Evolutionary conservation across 495 filamentous ascomycete species (phyloP), one percentile per base, ranked within the genome.

Genomic region (Lasiosphaeria miniovina): DNA sequence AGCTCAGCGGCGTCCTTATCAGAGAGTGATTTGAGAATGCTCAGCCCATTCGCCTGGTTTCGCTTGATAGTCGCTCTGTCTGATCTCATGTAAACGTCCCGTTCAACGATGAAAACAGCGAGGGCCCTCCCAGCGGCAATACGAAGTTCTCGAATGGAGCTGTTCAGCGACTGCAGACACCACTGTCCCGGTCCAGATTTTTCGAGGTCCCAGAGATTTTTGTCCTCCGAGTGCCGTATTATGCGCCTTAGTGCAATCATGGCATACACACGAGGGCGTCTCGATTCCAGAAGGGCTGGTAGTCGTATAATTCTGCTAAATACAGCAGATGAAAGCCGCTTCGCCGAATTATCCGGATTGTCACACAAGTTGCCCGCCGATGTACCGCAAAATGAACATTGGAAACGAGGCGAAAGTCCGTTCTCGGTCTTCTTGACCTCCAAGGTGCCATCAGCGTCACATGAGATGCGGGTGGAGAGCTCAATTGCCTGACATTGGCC

Each of bases 111-210:
- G 66, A 96, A 93, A 14, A 79, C 75, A 45, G 84, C 71, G 15
- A 73, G 59, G 10, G 65, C 50, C 45, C 71, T 59, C 78, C 84
- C 89, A 64, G 91, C 88, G 33, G 88, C 88, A 67, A 96, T 81
- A 11, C 94, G 86, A 52, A 98, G 76, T 67, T 98, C 94, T 67
- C 94, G 84, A 31, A 88, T 71, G 6, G 93, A 93, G 68, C 92
- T 96, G 51, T 84, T 82, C 24, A 96, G 75, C 3, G 88, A 90
- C 57, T 86, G 81, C 2, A 98, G 70, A 66, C 90, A 94, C 80
- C 90, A 91, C 65, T 91, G 85, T 0, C 90, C 92, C 46, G 88
- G 75, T 1, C 71, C 60, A 7, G 89, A 91, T 6, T 66, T 75
- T 43, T 83, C 80, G 4, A 97, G 72, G 60, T 91, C 83, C 57